These are phyloP conservation scores for Proliferodiscus dingleyae DNA, from an alignment of 2,329 filamentous ascomycete species.

Conservation along the genomic window DNA sequence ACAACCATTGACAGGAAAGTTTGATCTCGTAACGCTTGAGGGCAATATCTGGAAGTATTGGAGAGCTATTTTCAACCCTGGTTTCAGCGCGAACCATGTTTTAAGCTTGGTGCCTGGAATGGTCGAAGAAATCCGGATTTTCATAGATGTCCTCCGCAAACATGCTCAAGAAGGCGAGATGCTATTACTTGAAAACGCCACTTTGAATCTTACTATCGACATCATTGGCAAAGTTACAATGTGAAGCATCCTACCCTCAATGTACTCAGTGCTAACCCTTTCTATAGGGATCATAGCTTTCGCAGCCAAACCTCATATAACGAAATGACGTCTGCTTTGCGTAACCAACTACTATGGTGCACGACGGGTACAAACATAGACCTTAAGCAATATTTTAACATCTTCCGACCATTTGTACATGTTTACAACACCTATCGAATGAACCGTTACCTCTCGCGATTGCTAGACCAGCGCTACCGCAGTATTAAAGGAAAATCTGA, in stretches of 20 bases:
- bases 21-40: slow-evolving; percentile 5
- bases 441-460: slow-evolving; percentile 20
- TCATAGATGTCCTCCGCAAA: slow-evolving; percentile 2
- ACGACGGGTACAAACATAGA: slow-evolving; percentile 14
- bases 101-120: slow-evolving; percentile 4
- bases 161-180: slow-evolving; percentile 1
- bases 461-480: slow-evolving; percentile 19
- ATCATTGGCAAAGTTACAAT: slow-evolving; percentile 8
- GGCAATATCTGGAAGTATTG: slow-evolving; percentile 4
- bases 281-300: slow-evolving; percentile 2
- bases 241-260: background rate
- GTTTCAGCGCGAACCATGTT: slow-evolving; percentile 4
- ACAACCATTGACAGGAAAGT: slow-evolving; percentile 4
- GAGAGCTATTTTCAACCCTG: slow-evolving; percentile 5
- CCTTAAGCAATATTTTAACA: slow-evolving; percentile 14
- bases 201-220: slow-evolving; percentile 11
- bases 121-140: slow-evolving; percentile 6
- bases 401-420: slow-evolving; percentile 15
- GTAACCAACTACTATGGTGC: slow-evolving; percentile 16
- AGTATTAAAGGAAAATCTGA: slow-evolving; percentile 1
- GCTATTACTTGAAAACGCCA: slow-evolving; percentile 6
- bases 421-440: slow-evolving; percentile 21
- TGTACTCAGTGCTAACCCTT: background rate
- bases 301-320: slow-evolving; percentile 18
- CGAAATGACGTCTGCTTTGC: slow-evolving; percentile 13